Evolutionary conservation across 305 asterid genomes (phyloP).

Genomic region (Euphrasia arctica): DNA sequence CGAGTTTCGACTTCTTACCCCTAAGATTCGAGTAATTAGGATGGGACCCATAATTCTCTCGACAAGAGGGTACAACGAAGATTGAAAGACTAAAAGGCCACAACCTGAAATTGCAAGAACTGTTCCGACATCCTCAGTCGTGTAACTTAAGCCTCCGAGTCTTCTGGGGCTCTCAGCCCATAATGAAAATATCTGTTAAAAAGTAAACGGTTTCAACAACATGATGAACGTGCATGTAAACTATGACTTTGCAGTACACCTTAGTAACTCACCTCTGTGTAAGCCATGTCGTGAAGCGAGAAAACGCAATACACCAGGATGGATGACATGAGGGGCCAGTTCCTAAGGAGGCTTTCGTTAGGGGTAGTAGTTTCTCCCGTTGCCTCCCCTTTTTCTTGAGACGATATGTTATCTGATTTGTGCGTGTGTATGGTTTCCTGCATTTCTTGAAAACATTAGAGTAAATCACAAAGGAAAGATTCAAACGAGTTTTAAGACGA

Average conservation of each 20-base stretch:
- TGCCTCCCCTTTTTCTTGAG: constrained; percentile 19
- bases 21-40: constrained; percentile 53
- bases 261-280: constrained; percentile 56
- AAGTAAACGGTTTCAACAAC: neutral
- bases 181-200: constrained; percentile 74
- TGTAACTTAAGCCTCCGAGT: constrained; percentile 78
- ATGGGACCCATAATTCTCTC: constrained; percentile 74
- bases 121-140: constrained; percentile 74
- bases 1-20: constrained; percentile 49
- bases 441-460: constrained; percentile 19
- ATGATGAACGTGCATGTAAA: neutral
- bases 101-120: constrained; percentile 78
- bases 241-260: neutral
- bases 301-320: constrained; percentile 70
- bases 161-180: constrained; percentile 96
- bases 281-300: constrained; percentile 97
- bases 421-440: constrained; percentile 83
- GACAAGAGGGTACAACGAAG: constrained; percentile 50
- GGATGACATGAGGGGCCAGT: constrained; percentile 97
- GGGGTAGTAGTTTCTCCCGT: constrained; percentile 24
- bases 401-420: constrained; percentile 25
- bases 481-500: neutral
- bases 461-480: neutral
- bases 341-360: constrained; percentile 51
- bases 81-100: constrained; percentile 77